Conservation (phyloP, 2,329 filamentous ascomycete genomes). For the Phialemonium atrogriseum region DNA sequence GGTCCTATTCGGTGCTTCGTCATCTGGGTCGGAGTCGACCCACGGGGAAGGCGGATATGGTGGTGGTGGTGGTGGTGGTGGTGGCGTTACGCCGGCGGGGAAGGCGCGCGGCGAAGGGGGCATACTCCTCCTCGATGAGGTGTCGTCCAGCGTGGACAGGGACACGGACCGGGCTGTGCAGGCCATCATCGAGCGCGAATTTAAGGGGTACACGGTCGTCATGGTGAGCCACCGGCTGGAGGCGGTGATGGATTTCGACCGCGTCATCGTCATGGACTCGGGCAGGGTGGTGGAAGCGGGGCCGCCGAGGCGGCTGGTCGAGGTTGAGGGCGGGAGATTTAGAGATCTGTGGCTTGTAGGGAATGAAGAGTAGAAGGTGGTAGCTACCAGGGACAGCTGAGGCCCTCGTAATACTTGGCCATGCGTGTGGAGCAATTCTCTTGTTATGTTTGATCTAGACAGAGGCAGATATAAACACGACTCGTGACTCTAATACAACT, state of each 20-base stretch:
- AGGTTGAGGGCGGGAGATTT: conserved; percentile 12
- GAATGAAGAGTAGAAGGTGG: no score
- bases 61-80: no score
- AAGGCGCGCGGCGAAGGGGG: conserved; percentile 9
- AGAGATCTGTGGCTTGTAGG: conserved; percentile 14
- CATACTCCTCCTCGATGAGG: conserved; percentile 32
- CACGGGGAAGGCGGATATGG: conserved; percentile 1
- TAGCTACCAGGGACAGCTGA: no score
- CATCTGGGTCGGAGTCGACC: conserved; percentile 2
- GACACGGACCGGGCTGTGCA: conserved; percentile 33
- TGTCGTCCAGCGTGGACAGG: conserved; percentile 32
- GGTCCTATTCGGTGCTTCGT: no score
- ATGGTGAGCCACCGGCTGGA: conserved; percentile 37
- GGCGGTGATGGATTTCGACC: conserved; percentile 45
- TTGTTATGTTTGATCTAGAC: no score
- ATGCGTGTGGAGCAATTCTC: no score
- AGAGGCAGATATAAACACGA: no score
- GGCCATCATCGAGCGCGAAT: conserved; percentile 29
- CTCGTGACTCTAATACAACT: no score
- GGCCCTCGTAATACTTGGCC: no score
- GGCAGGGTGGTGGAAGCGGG: conserved; percentile 35
- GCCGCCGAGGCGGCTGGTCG: conserved; percentile 8
- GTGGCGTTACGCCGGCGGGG: no score
- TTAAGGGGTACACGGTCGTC: conserved; percentile 42
- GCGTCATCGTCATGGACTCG: conserved; percentile 40